Evolutionary conservation across 1,139 yeast species (phyloP), one percentile per base, ranked within the genome.

Genomic region (Pichia kudriavzevii): DNA sequence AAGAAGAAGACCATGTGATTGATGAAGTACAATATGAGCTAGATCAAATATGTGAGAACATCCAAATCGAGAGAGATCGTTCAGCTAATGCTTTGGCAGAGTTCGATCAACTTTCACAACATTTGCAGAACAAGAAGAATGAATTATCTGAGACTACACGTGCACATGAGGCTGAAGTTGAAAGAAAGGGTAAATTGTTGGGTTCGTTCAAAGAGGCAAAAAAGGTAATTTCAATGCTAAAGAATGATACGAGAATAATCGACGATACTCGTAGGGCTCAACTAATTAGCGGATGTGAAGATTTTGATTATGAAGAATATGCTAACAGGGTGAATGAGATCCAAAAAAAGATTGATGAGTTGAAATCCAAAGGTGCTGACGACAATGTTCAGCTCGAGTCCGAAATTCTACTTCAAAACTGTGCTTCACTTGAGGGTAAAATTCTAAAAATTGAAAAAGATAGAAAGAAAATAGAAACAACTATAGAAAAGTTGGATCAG

Each of bases 381-480:
- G 72, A 83, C 10, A 82, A 87, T 52, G 91, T 91, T 43, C 84
- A 88, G 88, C 78, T 79, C 49, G 83, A 87, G 85, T 85, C 93
- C 47, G 97, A 88, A 50, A 83, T 80, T 46, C 94, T 87, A 15
- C 96, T 88, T 55, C 83, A 81, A 66, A 85, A 87, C 53, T 97
- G 88, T 55, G 60, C 68, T 2, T 69, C 91, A 7, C 67, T 93
- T 49, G 79, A 75, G 48, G 72, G 74, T 7, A 87, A 85, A 88
- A 80, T 93, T 40, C 72, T 69, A 38, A 87, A 95, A 4, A 87
- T 93, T 48, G 94, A 83, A 52, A 83, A 79, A 57, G 98, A 93
- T 59, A 87, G 88, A 58, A 63, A 75, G 14, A 91, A 91, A 63
- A 91, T 93, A 48, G 91, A 82, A 47, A 87, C 83, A 45, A 88